These are phyloP conservation scores for Heracleum sosnowskyi DNA, from an alignment of 129 eudicot genomes.

Conservation along the genomic window DNA sequence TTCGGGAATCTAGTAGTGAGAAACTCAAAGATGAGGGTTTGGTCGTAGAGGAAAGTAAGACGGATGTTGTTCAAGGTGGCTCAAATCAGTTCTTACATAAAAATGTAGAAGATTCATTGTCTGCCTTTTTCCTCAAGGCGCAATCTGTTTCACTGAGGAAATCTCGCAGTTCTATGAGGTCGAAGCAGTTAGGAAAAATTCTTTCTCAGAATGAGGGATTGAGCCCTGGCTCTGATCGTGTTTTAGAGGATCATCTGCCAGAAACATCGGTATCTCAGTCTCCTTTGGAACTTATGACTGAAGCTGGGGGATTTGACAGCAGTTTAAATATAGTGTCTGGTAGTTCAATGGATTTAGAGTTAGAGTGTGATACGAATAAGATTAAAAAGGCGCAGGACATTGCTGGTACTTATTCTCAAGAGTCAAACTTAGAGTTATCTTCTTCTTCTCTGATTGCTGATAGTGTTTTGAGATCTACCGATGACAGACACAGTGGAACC, in stretches of 20 bases:
- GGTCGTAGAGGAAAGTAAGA: neutral
- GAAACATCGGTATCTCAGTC: conserved; percentile 9
- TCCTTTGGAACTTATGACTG: conserved; percentile 8
- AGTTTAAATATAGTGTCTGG: neutral
- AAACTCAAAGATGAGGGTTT: neutral
- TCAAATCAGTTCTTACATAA: conserved; percentile 21
- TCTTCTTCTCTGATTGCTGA: conserved; percentile 10
- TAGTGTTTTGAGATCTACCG: conserved; percentile 6
- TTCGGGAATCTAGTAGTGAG: neutral
- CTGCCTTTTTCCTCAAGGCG: conserved; percentile 54
- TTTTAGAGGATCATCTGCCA: conserved; percentile 14
- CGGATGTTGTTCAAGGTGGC: neutral
- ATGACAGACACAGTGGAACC: conserved; percentile 5
- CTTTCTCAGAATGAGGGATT: conserved; percentile 24
- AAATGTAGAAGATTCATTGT: conserved; percentile 56
- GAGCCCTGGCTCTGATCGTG: conserved; percentile 11
- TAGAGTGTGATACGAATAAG: neutral
- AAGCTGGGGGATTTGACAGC: conserved; percentile 1
- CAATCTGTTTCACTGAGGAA: conserved; percentile 46
- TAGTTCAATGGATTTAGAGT: neutral
- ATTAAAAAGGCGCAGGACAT: conserved; percentile 10
- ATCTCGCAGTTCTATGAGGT: conserved; percentile 28
- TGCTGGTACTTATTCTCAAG: conserved; percentile 11
- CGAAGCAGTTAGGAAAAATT: conserved; percentile 30
- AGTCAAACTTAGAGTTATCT: conserved; percentile 11